Evolutionary conservation across 345 rosid genomes (phyloP).

Genomic region (Heritiera littoralis): DNA sequence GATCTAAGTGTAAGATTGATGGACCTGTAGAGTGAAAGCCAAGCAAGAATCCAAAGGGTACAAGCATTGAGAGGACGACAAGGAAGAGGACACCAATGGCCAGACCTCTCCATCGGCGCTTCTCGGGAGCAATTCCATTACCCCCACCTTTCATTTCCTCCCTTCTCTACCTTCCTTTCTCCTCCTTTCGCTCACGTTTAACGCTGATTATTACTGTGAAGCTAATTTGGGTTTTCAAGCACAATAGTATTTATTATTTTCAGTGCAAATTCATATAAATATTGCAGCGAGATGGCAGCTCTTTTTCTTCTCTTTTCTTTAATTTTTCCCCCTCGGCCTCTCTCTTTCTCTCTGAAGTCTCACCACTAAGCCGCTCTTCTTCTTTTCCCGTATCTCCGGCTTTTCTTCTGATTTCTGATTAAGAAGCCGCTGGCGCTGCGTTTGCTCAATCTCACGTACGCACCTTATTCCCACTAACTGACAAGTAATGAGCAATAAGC

Average conservation of each 20-base stretch:
- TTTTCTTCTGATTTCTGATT: background rate
- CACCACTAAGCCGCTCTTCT: too few species aligned
- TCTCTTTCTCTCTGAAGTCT: too few species aligned
- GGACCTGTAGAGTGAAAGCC: constrained; percentile 73
- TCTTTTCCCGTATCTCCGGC: too few species aligned
- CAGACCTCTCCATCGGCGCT: constrained; percentile 75
- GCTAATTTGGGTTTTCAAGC: too few species aligned
- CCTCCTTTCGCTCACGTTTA: too few species aligned
- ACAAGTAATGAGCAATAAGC: too few species aligned
- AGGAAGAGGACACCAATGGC: constrained; percentile 78
- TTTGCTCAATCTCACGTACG: background rate
- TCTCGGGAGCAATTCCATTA: constrained; percentile 53
- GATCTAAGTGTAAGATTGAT: constrained; percentile 32
- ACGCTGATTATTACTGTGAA: too few species aligned
- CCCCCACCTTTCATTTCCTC: constrained; percentile 29
- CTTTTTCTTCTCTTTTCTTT: background rate
- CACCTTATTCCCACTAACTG: background rate
- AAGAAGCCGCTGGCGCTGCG: too few species aligned
- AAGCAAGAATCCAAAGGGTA: constrained; percentile 85
- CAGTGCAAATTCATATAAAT: background rate
- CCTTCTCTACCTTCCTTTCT: background rate
- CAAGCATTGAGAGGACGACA: constrained; percentile 88
- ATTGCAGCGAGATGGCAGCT: background rate
- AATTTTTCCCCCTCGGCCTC: too few species aligned
- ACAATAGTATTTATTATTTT: background rate